Base-by-base conservation (phyloP, 306 rosid species). In the Parietaria judaica region DNA sequence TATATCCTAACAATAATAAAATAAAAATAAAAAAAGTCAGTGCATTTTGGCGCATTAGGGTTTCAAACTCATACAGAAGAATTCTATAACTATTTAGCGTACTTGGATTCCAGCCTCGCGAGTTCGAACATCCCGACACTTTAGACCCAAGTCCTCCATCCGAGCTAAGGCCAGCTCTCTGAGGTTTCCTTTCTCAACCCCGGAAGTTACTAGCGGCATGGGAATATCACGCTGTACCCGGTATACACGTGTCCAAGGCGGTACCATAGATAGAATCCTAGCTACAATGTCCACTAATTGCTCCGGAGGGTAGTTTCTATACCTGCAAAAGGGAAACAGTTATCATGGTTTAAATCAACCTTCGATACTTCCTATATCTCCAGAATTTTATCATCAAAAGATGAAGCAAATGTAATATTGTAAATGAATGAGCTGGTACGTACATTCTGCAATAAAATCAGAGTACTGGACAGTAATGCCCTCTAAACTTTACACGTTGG, bases 101-200 rank as follows among this genome's bases (percentile, higher is more conserved):
- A 92, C 99, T 89, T 92, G 99, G 60, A 92, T 92, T 58, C 99
- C 99, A 70, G 99, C 99, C 74, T 92, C 99, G 72, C 96, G 70
- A 55, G 96, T 92, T 52, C 96, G 84, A 51, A 92, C 99, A 82
- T 92, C 99, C 52, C 96, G 96, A 7, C 99, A 92, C 70, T 92
- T 92, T 70, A 88, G 79, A 58, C 96, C 96, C 78, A 92, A 74
- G 80, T 92, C 99, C 55, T 88, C 96, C 99, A 88, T 92, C 70
- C 95, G 83, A 62, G 99, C 96, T 72, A 88, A 79, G 51, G 99
- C 99, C 54, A 92, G 72, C 84, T 88, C 96, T 72, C 96, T 75
- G 48, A 92, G 86, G 68, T 92, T 92, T 66, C 99, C 99, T 74
- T 92, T 92, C 84, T 92, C 99, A 45, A 92, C 96, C 65, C 96